phyloP scores from a whole-genome alignment of 768 basidiomycete species.

The Exsudoporus frostii region DNA sequence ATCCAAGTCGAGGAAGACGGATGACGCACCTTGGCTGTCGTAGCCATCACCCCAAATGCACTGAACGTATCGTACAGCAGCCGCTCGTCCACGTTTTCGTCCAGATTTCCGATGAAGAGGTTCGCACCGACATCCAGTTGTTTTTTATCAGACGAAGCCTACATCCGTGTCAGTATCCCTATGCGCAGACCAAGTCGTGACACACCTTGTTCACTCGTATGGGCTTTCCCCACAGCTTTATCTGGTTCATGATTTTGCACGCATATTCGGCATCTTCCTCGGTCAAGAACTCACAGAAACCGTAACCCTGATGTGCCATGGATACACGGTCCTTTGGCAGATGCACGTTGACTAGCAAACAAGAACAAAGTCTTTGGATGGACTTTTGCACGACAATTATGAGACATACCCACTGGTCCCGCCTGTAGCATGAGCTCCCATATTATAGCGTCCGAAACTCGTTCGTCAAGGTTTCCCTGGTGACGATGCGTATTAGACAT shows the following conservation, averaged over 20 bases:
- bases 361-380: background rate
- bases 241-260: conserved; percentile 99
- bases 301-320: conserved; percentile 98
- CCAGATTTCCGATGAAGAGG: conserved; percentile 92
- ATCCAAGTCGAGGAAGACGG: background rate
- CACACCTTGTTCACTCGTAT: conserved; percentile 97
- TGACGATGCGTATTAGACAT: background rate
- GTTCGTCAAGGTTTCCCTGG: conserved; percentile 95
- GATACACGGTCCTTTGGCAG: conserved; percentile 98
- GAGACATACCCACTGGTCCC: conserved; percentile 88
- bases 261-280: conserved; percentile 99
- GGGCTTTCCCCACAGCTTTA: conserved; percentile 98
- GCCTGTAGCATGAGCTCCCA: conserved; percentile 99
- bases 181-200: conserved; percentile 2
- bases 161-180: conserved; percentile 3
- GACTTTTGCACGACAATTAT: background rate
- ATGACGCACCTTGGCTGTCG: conserved; percentile 70
- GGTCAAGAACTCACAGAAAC: conserved; percentile 98
- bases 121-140: conserved; percentile 98
- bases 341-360: conserved; percentile 83
- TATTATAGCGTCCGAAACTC: conserved; percentile 87
- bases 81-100: conserved; percentile 92
- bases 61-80: conserved; percentile 93
- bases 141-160: conserved; percentile 98
- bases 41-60: conserved; percentile 90